Evolutionary conservation across 2,329 filamentous ascomycete species (phyloP), one percentile per base, ranked within the genome.

Genomic region (Arthrinium puccinioides): DNA sequence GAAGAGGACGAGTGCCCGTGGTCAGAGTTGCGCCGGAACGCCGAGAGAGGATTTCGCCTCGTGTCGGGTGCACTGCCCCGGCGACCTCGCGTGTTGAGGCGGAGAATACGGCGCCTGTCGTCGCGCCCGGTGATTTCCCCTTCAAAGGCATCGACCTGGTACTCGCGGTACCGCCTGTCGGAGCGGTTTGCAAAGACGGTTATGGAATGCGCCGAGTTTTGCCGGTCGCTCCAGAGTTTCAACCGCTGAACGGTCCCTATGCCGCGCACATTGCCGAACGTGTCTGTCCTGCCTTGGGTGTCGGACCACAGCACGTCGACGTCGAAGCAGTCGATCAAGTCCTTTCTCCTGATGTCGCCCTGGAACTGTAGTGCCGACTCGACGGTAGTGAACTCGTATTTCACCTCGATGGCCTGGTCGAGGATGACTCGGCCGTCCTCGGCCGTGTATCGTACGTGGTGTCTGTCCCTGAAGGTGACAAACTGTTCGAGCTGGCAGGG

Each of bases 271-370:
- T 64, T 70, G 31, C 69, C 70, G 42, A 71, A 71, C 13, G 61
- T 53, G 50, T 73, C 69, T 4, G 66, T 72, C 26, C 69, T 61
- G 32, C 64, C 57, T 42, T 73, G 66, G 4, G 59, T 52, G 43
- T 73, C 69, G 16, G 68, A 69, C 69, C 70, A 74, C 24, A 69
- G 57, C 9, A 73, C 69, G 42, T 74, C 69, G 21, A 71, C 61
- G 40, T 74, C 70, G 39, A 66, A 73, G 50, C 69, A 72, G 45
- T 66, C 69, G 21, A 74, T 48, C 16, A 74, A 49, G 29, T 71
- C 65, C 47, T 66, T 67, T 21, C 57, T 53, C 16, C 70, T 62
- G 25, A 73, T 46, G 38, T 73, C 69, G 35, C 68, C 59, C 42
- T 74, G 69, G 41, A 74, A 70, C 18, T 62, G 64, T 15, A 66